Evolutionary conservation across 148 eudicot genomes (phyloP), one percentile per base, ranked within the genome.

Genomic region (Selenicereus undatus): DNA sequence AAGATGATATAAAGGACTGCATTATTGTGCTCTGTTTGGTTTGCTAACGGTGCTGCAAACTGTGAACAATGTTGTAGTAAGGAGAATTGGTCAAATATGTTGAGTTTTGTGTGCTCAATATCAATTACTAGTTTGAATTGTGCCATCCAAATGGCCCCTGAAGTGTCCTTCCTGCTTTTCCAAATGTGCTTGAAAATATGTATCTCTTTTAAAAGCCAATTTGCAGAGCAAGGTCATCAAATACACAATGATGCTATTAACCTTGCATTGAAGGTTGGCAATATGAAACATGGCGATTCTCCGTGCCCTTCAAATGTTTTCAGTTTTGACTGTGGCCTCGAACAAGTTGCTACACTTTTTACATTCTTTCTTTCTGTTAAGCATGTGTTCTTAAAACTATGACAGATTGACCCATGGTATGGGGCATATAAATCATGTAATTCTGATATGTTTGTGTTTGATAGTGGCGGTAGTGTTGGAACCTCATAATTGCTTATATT

Each of bases 201-300:
- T 26, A 39, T 51, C 16, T 54, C 24, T 73, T 50, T 45, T 11
- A 8, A 74, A 78, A 20, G 82, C 82, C 86, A 83, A 83, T 83
- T 79, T 75, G 85, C 82, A 83, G 85, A 83, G 85, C 79, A 75
- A 83, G 82, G 45, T 52, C 78, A 79, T 79, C 81, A 32, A 79
- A 62, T 48, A 56, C 62, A 1, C 62, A 2, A 29, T 45, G 66
- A 22, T 66, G 75, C 29, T 83, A 39, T 27, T 66, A 52, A 74
- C 30, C 78, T 75, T 79, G 79, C 85, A 78, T 78, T 83, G 85
- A 83, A 82, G 84, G 77, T 82, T 78, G 81, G 78, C 85, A 50
- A 66, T 27, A 75, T 11, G 5, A 56, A 79, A 42, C 80, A 35
- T 3, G 39, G 71, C 58, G 76, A 74, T 83, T 83, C 80, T 83